These are phyloP conservation scores for Candida ipomoeae DNA, from an alignment of 805 yeast genomes.

Conservation along the genomic window DNA sequence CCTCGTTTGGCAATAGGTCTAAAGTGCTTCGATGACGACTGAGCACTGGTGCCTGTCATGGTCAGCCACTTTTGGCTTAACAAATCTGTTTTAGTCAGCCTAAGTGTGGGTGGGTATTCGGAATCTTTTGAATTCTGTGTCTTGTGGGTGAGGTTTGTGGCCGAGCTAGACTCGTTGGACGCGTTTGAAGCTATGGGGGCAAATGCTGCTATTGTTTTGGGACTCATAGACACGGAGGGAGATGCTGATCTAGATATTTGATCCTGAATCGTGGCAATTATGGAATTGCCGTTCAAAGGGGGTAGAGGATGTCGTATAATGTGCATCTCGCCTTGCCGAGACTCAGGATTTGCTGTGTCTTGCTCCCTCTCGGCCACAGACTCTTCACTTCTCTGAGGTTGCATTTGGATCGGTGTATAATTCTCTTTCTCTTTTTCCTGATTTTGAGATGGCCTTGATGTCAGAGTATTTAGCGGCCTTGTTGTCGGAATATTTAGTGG, in stretches of 20 bases:
- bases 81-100: not conserved
- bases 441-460: not conserved
- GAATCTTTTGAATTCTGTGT: not conserved
- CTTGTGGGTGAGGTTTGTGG: not conserved
- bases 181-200: too few relatives aligned
- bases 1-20: not conserved
- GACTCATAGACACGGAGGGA: not conserved
- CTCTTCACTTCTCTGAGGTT: not conserved
- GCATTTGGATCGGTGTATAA: not conserved
- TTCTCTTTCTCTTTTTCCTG: not conserved
- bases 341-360: not conserved
- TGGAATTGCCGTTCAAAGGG: conserved; percentile 5
- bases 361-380: not conserved
- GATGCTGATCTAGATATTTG: conserved; percentile 10
- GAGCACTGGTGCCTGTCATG: not conserved
- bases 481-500: too few relatives aligned
- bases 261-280: conserved; percentile 9
- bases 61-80: not conserved
- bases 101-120: not conserved
- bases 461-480: not conserved
- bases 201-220: not conserved
- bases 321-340: not conserved
- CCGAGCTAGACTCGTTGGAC: not conserved
- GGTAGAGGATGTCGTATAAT: not conserved
- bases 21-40: not conserved